These are phyloP conservation scores for Fusarium lyarnte DNA, from an alignment of 2,329 filamentous ascomycete genomes.

Conservation along the genomic window DNA sequence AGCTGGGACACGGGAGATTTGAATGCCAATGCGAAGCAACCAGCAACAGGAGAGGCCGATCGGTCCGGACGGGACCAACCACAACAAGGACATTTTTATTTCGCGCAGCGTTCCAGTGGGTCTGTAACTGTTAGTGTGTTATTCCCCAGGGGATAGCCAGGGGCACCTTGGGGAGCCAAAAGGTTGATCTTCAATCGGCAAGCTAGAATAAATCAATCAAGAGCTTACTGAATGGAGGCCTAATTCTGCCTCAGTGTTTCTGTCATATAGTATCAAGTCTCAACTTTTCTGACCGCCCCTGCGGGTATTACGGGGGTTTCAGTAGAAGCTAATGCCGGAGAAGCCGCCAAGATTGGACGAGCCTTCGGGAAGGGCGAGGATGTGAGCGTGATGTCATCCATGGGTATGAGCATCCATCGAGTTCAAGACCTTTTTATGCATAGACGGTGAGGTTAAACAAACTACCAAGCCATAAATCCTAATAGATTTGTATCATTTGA, in stretches of 20 bases:
- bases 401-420: neutral
- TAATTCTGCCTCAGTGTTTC: neutral
- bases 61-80: constrained; percentile 38
- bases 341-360: constrained; percentile 17
- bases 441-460: neutral
- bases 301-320: constrained; percentile 23
- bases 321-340: constrained; percentile 21
- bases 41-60: constrained; percentile 28
- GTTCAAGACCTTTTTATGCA: neutral
- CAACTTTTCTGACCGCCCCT: neutral
- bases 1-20: constrained; percentile 19
- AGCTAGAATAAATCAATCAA: neutral
- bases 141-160: constrained; percentile 26
- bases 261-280: neutral
- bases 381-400: constrained; percentile 13
- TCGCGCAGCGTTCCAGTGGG: constrained; percentile 24
- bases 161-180: neutral
- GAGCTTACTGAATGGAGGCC: rapidly evolving
- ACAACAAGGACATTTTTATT: constrained; percentile 35
- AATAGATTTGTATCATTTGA: neutral
- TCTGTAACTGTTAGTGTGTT: constrained; percentile 10
- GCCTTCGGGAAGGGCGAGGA: neutral
- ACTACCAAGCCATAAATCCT: neutral
- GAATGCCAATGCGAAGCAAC: constrained; percentile 13
- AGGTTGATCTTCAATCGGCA: too few relatives aligned